phyloP scores from a whole-genome alignment of 1,284 basidiomycete genomes.

The Heterobasidion irregulare region DNA sequence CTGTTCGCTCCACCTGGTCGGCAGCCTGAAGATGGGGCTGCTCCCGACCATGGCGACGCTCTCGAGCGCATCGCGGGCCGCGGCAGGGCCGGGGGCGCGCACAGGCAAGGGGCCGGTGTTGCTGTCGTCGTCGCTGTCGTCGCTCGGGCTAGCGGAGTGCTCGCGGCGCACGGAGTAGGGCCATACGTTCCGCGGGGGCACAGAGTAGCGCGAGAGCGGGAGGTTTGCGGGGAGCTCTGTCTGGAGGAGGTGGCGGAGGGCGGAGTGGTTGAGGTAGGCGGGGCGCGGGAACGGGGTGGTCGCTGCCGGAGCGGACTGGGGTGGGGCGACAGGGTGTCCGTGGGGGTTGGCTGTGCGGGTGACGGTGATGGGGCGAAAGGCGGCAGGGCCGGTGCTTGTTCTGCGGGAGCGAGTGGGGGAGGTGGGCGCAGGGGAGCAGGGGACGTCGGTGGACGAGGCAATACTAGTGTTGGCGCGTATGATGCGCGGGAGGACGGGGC shows the following conservation, averaged over 20 bases:
- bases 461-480: slow-evolving; percentile 48
- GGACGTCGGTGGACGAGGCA: slow-evolving; percentile 10
- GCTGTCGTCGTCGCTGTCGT: slow-evolving; percentile 60
- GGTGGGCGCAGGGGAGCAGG: slow-evolving; percentile 26
- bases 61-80: slow-evolving; percentile 13
- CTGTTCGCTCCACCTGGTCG: slow-evolving; percentile 72
- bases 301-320: slow-evolving; percentile 12
- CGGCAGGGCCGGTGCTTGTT: slow-evolving; percentile 29
- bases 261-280: slow-evolving; percentile 66
- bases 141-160: slow-evolving; percentile 31
- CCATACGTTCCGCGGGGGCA: slow-evolving; percentile 18
- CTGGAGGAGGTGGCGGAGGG: slow-evolving; percentile 58
- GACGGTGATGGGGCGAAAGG: slow-evolving; percentile 18
- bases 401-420: slow-evolving; percentile 37
- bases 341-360: slow-evolving; percentile 7
- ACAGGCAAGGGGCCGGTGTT: slow-evolving; percentile 35
- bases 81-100: slow-evolving; percentile 16
- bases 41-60: slow-evolving; percentile 15
- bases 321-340: slow-evolving; percentile 5
- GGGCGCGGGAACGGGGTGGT: slow-evolving; percentile 48
- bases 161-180: slow-evolving; percentile 20
- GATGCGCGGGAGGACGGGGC: slow-evolving; percentile 43
- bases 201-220: slow-evolving; percentile 26
- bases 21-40: slow-evolving; percentile 49
- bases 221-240: slow-evolving; percentile 43